Percentiles rank a stretch among this genome's conserved stretches.
These are phyloP conservation scores for Diaporthe aspalathi DNA, from an alignment of 2,329 filamentous ascomycete species.

Conservation along the genomic window DNA sequence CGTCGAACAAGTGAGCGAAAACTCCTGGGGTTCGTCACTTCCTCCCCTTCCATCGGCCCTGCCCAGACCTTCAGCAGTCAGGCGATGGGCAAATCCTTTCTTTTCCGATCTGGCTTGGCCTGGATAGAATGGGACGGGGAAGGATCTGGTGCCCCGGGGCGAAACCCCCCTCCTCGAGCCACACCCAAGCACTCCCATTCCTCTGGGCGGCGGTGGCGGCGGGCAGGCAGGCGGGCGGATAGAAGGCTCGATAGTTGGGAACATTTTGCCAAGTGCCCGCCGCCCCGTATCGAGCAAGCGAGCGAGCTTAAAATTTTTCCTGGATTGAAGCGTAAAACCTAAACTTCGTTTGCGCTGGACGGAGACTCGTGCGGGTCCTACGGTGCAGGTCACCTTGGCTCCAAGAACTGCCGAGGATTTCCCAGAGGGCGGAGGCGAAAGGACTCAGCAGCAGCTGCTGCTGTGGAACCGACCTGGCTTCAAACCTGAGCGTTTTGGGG, in stretches of 20 bases:
- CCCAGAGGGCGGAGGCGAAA: not conserved
- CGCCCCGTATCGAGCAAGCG: constrained; percentile 26
- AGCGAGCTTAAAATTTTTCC: constrained; percentile 39
- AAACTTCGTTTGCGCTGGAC: constrained; percentile 7
- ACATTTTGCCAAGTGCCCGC: constrained; percentile 27
- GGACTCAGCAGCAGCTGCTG: not conserved
- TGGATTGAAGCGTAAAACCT: constrained; percentile 31
- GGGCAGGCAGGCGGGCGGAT: not conserved
- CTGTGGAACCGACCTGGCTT: constrained; percentile 4
- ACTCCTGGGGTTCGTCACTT: not conserved
- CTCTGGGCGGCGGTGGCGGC: not conserved
- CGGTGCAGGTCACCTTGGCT: not conserved
- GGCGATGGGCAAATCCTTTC: constrained; percentile 7
- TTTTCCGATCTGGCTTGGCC: not conserved
- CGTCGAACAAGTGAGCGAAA: not conserved
- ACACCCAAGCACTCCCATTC: not conserved
- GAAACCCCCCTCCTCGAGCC: not conserved
- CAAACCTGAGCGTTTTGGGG: not conserved
- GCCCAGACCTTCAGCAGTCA: constrained; percentile 11
- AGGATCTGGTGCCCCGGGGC: constrained; percentile 1
- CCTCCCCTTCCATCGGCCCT: constrained; percentile 22
- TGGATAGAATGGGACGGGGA: not conserved
- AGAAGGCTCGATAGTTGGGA: constrained; percentile 5
- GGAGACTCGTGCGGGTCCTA: constrained; percentile 13
- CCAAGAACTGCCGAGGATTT: constrained; percentile 19